phyloP scores from a whole-genome alignment of 768 basidiomycete genomes.

The Auriscalpium microsporum region DNA sequence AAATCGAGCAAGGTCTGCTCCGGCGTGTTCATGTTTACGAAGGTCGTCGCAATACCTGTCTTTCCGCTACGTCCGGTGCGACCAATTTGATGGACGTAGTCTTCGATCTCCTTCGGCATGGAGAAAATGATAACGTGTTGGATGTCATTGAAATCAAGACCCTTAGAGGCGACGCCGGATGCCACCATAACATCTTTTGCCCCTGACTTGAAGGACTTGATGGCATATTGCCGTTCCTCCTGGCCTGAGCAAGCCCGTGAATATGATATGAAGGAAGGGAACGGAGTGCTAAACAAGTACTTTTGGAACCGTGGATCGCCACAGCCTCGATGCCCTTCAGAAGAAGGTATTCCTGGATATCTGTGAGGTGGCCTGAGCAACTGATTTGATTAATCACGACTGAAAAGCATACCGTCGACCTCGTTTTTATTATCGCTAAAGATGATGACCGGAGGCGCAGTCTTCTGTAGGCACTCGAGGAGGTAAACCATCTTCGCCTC shows the following conservation, averaged over 20 bases:
- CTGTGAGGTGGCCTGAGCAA: constrained; percentile 30
- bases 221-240: constrained; percentile 98
- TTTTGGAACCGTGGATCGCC: constrained; percentile 96
- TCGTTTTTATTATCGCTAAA: constrained; percentile 99
- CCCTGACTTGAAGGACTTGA: constrained; percentile 95
- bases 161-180: constrained; percentile 95
- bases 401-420: constrained; percentile 72
- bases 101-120: constrained; percentile 99
- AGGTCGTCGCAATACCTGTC: constrained; percentile 97
- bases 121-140: constrained; percentile 98
- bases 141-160: constrained; percentile 97
- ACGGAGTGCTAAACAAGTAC: constrained; percentile 35
- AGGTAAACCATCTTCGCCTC: constrained; percentile 99
- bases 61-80: constrained; percentile 96
- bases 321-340: constrained; percentile 98
- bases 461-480: constrained; percentile 95
- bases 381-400: neutral
- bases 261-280: no score
- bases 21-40: constrained; percentile 95
- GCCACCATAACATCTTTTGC: constrained; percentile 99
- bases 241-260: constrained; percentile 48
- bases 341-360: constrained; percentile 96
- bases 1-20: constrained; percentile 96
- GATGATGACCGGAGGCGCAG: constrained; percentile 93
- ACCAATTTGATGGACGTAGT: constrained; percentile 99